phyloP scores from a whole-genome alignment of 1,284 basidiomycete genomes.

The Vanrija humicola region DNA sequence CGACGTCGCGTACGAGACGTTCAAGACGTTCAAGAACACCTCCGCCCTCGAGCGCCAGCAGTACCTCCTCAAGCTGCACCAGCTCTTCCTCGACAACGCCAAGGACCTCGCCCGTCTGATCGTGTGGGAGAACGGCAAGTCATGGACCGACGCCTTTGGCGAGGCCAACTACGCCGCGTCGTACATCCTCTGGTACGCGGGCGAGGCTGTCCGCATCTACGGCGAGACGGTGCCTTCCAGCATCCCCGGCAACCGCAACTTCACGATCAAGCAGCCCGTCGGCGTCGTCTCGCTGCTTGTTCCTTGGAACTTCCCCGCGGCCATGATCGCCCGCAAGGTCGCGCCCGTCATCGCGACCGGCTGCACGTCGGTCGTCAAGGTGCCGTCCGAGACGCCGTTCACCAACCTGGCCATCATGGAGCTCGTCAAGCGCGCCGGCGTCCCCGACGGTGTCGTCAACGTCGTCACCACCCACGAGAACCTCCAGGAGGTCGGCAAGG shows the following conservation, averaged over 20 bases:
- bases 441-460: conserved; percentile 94
- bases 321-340: conserved; percentile 56
- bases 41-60: conserved; percentile 49
- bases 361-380: conserved; percentile 93
- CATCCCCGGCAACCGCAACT: conserved; percentile 67
- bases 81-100: conserved; percentile 29
- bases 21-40: conserved; percentile 74
- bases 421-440: conserved; percentile 79
- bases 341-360: conserved; percentile 76
- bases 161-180: conserved; percentile 77
- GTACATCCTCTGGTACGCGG: conserved; percentile 81
- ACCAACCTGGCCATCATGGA: conserved; percentile 69
- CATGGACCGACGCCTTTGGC: conserved; percentile 72
- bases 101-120: conserved; percentile 45
- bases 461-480: conserved; percentile 62
- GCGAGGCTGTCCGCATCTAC: conserved; percentile 70
- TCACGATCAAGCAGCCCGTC: conserved; percentile 92
- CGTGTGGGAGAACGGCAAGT: conserved; percentile 81
- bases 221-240: conserved; percentile 80
- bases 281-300: conserved; percentile 56
- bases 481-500: conserved; percentile 43
- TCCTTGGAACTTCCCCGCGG: conserved; percentile 80
- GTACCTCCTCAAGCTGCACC: conserved; percentile 31
- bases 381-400: conserved; percentile 92
- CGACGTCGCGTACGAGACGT: conserved; percentile 67